These are phyloP conservation scores for Thermomucor indicae-seudaticae DNA, from an alignment of 371 early-diverging fungal genomes.

Conservation along the genomic window DNA sequence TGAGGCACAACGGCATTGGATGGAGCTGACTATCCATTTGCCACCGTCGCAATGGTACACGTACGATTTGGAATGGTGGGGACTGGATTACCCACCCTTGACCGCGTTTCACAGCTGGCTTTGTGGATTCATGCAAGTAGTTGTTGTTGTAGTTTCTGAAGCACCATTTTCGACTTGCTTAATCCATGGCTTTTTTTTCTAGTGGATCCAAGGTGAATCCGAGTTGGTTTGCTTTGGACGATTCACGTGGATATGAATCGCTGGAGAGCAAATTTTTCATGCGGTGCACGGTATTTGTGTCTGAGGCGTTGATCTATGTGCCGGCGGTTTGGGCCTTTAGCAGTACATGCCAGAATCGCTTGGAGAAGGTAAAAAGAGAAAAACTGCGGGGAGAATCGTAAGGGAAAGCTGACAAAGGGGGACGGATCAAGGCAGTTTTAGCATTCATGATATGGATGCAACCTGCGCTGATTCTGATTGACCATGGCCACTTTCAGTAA, in stretches of 20 bases:
- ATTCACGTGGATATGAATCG: constrained; percentile 82
- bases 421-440: neutral
- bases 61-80: constrained; percentile 89
- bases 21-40: constrained; percentile 85
- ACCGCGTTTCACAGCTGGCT: constrained; percentile 90
- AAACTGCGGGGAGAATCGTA: constrained; percentile 17
- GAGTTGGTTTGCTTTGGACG: constrained; percentile 79
- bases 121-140: constrained; percentile 72
- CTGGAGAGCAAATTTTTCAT: constrained; percentile 77
- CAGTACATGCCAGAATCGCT: constrained; percentile 50
- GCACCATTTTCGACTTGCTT: neutral
- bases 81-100: constrained; percentile 95
- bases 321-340: constrained; percentile 73
- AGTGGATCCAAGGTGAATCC: constrained; percentile 78
- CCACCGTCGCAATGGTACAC: constrained; percentile 83
- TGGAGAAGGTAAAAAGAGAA: no score
- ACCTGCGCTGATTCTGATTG: constrained; percentile 86
- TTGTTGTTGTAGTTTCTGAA: neutral
- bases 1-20: constrained; percentile 98
- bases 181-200: neutral
- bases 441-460: constrained; percentile 71
- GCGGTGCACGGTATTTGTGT: constrained; percentile 78
- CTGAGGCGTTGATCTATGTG: constrained; percentile 74
- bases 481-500: constrained; percentile 95
- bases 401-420: constrained; percentile 9